Base-by-base conservation (phyloP, 2,329 filamentous ascomycete species). In the Tetracladium maxilliforme region DNA sequence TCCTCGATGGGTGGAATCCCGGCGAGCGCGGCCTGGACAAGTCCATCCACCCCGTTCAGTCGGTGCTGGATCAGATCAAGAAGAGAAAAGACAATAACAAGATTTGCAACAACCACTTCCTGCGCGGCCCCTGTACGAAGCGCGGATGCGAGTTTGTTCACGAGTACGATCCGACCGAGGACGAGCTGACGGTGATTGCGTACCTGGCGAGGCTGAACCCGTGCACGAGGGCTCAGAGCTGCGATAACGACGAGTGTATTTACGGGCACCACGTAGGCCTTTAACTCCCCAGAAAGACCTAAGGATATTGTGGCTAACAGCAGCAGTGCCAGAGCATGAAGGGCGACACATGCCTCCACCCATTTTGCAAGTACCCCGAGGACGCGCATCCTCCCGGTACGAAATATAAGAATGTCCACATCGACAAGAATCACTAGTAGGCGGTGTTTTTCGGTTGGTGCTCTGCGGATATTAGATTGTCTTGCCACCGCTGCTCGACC, bases 221-320 rank as follows among this genome's bases (percentile, higher is more conserved):
- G 2, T 74, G 69, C 44, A 53, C 53, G 0, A 56, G 48, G 16
- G 63, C 64, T 0, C 69, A 74, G 40, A 52, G 65, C n/a, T 74
- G 69, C 34, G 57, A 63, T 6, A 46, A 58, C 4, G 54, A 61
- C 3, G 59, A 63, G 32, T 74, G 69, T 40, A 71, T 73, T 30
- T 73, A 74, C 35, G 69, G 69, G 4, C 69, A 74, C 40, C 60
- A 74, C 37, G 64, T n/a, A n/a, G n/a, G n/a, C n/a, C n/a, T n/a
- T n/a, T n/a, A n/a, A n/a, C n/a, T 69, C 39, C n/a, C n/a, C n/a
- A n/a, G n/a, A n/a, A n/a, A n/a, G n/a, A n/a, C n/a, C n/a, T n/a
- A n/a, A n/a, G n/a, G n/a, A n/a, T n/a, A 51, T 63, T 54, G 14
- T 22, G 9, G 5, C 6, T 8, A 23, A 19, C 10, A 7, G 15